Evolutionary conservation across 305 asterid species (phyloP).

Genomic region (Ruellia speciosa): DNA sequence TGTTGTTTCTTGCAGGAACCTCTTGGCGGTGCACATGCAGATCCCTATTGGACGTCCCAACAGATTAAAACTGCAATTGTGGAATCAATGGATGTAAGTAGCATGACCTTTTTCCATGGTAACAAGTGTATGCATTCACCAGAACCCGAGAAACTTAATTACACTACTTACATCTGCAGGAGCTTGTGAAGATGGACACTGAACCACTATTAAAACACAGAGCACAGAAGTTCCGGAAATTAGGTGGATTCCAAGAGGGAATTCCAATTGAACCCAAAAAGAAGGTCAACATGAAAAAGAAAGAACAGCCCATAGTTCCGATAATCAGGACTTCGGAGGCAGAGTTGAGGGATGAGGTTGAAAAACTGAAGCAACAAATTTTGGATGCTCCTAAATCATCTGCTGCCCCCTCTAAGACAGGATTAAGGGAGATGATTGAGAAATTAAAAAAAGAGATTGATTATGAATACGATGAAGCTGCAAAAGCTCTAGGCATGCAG

Average conservation of each 20-base stretch:
- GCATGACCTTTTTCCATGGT: slow-evolving; percentile 11
- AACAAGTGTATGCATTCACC: slow-evolving; percentile 6
- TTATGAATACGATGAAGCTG: slow-evolving; percentile 56
- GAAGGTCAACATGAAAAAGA: slow-evolving; percentile 64
- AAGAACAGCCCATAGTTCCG: slow-evolving; percentile 41
- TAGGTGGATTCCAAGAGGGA: slow-evolving; percentile 74
- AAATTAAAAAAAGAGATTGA: slow-evolving; percentile 53
- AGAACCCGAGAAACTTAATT: slow-evolving; percentile 3
- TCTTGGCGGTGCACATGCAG: slow-evolving; percentile 92
- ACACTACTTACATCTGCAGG: slow-evolving; percentile 39
- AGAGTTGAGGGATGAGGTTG: slow-evolving; percentile 55
- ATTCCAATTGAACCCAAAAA: slow-evolving; percentile 54
- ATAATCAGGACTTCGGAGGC: slow-evolving; percentile 35
- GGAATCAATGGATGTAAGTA: slow-evolving; percentile 86
- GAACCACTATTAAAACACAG: slow-evolving; percentile 61
- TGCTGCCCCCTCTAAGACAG: slow-evolving; percentile 26
- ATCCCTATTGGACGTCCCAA: slow-evolving; percentile 71
- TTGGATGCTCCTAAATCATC: slow-evolving; percentile 42
- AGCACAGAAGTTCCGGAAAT: slow-evolving; percentile 55
- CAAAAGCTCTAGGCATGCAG: slow-evolving; percentile 53
- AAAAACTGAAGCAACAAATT: slow-evolving; percentile 48
- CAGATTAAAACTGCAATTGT: slow-evolving; percentile 78
- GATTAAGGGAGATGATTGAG: slow-evolving; percentile 40
- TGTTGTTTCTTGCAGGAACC: slow-evolving; percentile 60
- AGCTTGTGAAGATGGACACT: slow-evolving; percentile 71